Evolutionary conservation across 1,284 basidiomycete genomes (phyloP).

Genomic region (Tausonia pullulans): DNA sequence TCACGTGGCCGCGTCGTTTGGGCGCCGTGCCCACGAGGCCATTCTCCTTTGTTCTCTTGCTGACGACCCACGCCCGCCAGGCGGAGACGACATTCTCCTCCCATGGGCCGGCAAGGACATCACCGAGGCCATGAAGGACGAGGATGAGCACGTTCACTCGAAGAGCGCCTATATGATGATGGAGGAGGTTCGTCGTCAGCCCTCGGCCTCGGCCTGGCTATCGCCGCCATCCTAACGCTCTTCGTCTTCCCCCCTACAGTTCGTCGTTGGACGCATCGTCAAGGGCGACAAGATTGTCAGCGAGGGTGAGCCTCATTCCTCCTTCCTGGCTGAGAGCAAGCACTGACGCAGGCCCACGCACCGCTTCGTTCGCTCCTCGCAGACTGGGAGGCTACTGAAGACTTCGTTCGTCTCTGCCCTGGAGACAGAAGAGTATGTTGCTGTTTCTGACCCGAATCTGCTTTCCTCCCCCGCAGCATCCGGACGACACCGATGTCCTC

Average conservation of each 20-base stretch:
- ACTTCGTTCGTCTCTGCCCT: not conserved
- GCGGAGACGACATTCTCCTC: constrained; percentile 41
- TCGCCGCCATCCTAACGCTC: not conserved
- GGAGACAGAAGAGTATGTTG: no score
- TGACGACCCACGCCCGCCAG: constrained; percentile 16
- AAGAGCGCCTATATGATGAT: constrained; percentile 86
- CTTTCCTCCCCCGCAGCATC: constrained; percentile 45
- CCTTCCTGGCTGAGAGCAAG: not conserved
- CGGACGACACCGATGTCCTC: constrained; percentile 67
- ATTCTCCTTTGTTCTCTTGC: constrained; percentile 24
- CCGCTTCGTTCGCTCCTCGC: not conserved
- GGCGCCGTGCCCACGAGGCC: not conserved
- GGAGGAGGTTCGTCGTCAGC: constrained; percentile 44
- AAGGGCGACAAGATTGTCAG: constrained; percentile 60
- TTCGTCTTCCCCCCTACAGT: constrained; percentile 27
- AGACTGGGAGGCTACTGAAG: constrained; percentile 15
- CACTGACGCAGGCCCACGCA: not conserved
- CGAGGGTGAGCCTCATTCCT: constrained; percentile 45
- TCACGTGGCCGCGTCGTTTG: not conserved
- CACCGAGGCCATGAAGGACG: constrained; percentile 67
- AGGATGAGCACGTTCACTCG: constrained; percentile 82
- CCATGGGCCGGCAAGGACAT: constrained; percentile 76
- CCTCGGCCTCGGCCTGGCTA: not conserved
- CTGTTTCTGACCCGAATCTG: not conserved
- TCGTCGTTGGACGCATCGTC: constrained; percentile 67